These are phyloP conservation scores for Pseudogymnoascus sp. DNA, from an alignment of 2,329 filamentous ascomycete species.

Conservation along the genomic window DNA sequence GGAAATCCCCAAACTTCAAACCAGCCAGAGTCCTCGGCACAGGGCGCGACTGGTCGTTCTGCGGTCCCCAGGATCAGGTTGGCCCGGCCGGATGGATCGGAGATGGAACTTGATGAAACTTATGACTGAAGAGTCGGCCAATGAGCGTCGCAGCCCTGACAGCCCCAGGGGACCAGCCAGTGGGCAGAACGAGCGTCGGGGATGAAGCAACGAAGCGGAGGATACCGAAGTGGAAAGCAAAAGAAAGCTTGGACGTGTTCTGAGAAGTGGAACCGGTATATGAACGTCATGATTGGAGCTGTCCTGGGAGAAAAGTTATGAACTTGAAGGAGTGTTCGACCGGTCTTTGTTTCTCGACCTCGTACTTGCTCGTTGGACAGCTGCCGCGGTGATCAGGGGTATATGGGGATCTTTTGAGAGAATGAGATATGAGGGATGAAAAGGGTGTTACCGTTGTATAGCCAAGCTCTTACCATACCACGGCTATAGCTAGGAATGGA, in stretches of 20 bases:
- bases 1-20: neutral
- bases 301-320: neutral
- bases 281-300: neutral
- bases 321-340: neutral
- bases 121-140: neutral
- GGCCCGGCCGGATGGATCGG: neutral
- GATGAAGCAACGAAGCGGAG: neutral
- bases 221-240: too few relatives aligned
- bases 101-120: neutral
- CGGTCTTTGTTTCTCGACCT: neutral
- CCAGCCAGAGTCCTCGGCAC: neutral
- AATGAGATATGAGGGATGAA: neutral
- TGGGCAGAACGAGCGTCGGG: neutral
- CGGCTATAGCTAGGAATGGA: neutral
- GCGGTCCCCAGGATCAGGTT: neutral
- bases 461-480: neutral
- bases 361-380: neutral
- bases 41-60: neutral
- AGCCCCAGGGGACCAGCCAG: neutral
- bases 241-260: neutral
- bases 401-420: neutral
- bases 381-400: neutral
- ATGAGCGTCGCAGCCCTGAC: neutral
- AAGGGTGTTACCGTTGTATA: neutral
- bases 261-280: neutral